A percentile compares a stretch with the other conserved stretches of the same genome.
Evolutionary conservation across 495 filamentous ascomycete genomes (phyloP).

Genomic region (Lasiosphaeria ovina): DNA sequence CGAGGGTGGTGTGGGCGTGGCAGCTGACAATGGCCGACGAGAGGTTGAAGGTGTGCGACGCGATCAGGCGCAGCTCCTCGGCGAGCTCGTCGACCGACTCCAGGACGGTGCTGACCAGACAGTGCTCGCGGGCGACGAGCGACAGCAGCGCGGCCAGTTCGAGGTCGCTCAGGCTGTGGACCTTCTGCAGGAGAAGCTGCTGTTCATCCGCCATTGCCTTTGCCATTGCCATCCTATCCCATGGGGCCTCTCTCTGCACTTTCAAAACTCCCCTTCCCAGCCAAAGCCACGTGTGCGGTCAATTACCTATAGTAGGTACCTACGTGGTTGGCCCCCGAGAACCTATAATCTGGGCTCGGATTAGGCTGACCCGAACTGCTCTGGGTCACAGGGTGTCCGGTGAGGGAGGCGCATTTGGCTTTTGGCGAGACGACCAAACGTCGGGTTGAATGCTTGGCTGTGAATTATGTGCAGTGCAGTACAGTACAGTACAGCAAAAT

Average conservation of each 20-base stretch:
- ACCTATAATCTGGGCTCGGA: neutral
- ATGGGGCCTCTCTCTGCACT: no score
- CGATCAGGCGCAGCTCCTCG: conserved; percentile 69
- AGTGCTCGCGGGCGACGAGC: conserved; percentile 77
- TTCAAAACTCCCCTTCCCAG: neutral
- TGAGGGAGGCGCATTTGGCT: neutral
- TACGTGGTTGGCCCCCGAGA: no score
- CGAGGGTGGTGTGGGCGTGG: conserved; percentile 66
- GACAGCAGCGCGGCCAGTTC: conserved; percentile 84
- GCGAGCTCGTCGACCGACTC: conserved; percentile 61
- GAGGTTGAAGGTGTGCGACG: conserved; percentile 68
- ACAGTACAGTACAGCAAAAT: no score
- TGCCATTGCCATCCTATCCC: neutral
- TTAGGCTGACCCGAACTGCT: neutral
- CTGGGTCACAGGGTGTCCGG: neutral
- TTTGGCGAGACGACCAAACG: neutral
- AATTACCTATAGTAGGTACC: no score
- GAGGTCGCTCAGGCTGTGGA: conserved; percentile 77
- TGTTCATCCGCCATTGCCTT: conserved; percentile 49
- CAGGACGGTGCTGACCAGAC: conserved; percentile 73
- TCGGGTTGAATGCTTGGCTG: neutral
- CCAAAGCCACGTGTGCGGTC: neutral
- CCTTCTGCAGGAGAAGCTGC: conserved; percentile 52
- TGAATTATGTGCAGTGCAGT: no score
- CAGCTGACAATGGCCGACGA: conserved; percentile 67